Conservation (phyloP, 1,284 basidiomycete species). For the Ganoderma lucidum region DNA sequence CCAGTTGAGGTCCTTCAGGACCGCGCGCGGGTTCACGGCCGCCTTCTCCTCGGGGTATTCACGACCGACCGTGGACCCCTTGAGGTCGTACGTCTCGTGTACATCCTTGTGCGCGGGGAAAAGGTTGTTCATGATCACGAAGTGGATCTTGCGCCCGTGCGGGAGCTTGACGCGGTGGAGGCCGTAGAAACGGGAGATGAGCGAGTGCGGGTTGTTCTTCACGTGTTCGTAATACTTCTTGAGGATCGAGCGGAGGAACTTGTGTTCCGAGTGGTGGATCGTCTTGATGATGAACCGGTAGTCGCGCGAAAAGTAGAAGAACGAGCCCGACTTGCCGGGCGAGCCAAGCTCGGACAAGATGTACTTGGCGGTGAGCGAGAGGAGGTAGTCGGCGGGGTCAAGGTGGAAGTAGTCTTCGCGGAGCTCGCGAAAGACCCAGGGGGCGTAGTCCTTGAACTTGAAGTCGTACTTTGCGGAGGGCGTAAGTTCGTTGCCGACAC, state of each 20-base stretch:
- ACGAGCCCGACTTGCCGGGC: conserved; percentile 97
- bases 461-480: conserved; percentile 97
- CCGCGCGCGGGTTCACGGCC: conserved; percentile 82
- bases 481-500: conserved; percentile 95
- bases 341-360: conserved; percentile 99
- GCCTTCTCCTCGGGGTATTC: conserved; percentile 91
- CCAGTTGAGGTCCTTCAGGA: conserved; percentile 98
- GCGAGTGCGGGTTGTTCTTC: conserved; percentile 91
- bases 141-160: conserved; percentile 94
- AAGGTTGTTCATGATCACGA: conserved; percentile 99
- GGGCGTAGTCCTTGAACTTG: conserved; percentile 99
- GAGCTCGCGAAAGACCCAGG: conserved; percentile 96
- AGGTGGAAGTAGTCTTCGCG: conserved; percentile 95
- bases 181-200: conserved; percentile 95
- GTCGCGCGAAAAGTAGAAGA: conserved; percentile 99
- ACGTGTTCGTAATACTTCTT: conserved; percentile 91
- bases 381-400: conserved; percentile 96
- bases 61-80: conserved; percentile 92
- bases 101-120: conserved; percentile 98
- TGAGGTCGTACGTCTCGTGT: conserved; percentile 98
- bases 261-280: conserved; percentile 94
- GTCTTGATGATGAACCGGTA: conserved; percentile 99
- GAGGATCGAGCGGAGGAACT: conserved; percentile 89
- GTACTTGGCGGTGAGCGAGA: conserved; percentile 97
- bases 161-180: conserved; percentile 98